A percentile compares a stretch with the other conserved stretches of the same genome.
phyloP scores from a whole-genome alignment of 345 rosid genomes.

The Noccaea caerulescens region DNA sequence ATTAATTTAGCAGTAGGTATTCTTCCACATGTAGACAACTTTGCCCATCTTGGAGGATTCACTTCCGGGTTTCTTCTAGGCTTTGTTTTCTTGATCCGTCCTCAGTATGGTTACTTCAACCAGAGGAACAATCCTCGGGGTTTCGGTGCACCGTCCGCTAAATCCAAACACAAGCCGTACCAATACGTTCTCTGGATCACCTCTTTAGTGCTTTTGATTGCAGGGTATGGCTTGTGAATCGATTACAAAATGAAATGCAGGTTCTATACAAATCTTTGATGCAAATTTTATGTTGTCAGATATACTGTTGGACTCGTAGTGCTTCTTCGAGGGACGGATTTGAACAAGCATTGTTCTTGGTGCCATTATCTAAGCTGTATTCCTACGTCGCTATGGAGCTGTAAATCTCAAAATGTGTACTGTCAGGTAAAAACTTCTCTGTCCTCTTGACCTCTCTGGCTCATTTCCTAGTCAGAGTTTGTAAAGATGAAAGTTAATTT shows the following conservation, averaged over 20 bases:
- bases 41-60: constrained; percentile 97
- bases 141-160: constrained; percentile 42
- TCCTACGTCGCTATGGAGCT: constrained; percentile 83
- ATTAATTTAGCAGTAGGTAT: constrained; percentile 82
- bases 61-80: constrained; percentile 92
- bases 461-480: background rate
- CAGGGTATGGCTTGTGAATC: constrained; percentile 57
- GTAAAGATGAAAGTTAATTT: constrained; percentile 8
- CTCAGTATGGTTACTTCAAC: constrained; percentile 84
- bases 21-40: constrained; percentile 97
- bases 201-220: constrained; percentile 55
- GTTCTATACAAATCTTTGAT: background rate
- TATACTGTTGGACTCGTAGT: constrained; percentile 59
- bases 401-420: constrained; percentile 53
- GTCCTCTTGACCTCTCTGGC: background rate
- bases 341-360: constrained; percentile 82
- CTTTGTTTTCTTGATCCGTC: constrained; percentile 80
- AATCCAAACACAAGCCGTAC: constrained; percentile 75
- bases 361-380: constrained; percentile 86
- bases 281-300: constrained; percentile 41
- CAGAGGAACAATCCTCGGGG: constrained; percentile 60
- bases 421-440: constrained; percentile 59
- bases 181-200: constrained; percentile 71
- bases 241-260: background rate
- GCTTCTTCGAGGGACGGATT: constrained; percentile 65